Evolutionary conservation across 371 early-diverging fungal species (phyloP).

Genomic region (Encephalitozoon hellem): DNA sequence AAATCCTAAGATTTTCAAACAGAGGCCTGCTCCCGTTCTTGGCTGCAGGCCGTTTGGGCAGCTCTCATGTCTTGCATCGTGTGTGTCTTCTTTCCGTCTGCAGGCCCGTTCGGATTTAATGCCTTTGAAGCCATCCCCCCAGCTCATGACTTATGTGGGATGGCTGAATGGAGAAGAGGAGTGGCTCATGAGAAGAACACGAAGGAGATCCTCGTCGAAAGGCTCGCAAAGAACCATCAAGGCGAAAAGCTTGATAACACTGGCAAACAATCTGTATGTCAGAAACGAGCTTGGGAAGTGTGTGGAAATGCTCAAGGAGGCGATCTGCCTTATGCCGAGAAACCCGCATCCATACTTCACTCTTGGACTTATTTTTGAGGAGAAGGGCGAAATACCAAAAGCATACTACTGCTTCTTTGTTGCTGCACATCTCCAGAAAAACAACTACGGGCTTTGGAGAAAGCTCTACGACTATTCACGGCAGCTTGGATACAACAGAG

Average conservation of each 20-base stretch:
- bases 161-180: conserved; percentile 1
- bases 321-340: conserved; percentile 43
- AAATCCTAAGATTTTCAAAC: not conserved
- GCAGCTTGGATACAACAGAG: conserved; percentile 37
- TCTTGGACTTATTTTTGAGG: conserved; percentile 78
- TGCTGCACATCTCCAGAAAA: conserved; percentile 74
- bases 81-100: not conserved
- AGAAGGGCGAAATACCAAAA: conserved; percentile 67
- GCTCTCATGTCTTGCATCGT: not conserved
- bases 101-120: not conserved
- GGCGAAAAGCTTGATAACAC: conserved; percentile 35
- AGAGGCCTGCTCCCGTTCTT: not conserved
- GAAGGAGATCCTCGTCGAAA: not conserved
- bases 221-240: not conserved
- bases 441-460: conserved; percentile 72
- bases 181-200: conserved; percentile 9
- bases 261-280: conserved; percentile 56
- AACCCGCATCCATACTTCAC: conserved; percentile 53
- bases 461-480: conserved; percentile 62
- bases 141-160: conserved; percentile 4
- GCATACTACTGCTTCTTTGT: conserved; percentile 71
- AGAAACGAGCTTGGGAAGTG: conserved; percentile 38
- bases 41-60: not conserved
- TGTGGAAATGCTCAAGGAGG: conserved; percentile 44
- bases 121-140: not conserved